Evolutionary conservation across 495 filamentous ascomycete species (phyloP).

Genomic region (Hypoxylon fragiforme): DNA sequence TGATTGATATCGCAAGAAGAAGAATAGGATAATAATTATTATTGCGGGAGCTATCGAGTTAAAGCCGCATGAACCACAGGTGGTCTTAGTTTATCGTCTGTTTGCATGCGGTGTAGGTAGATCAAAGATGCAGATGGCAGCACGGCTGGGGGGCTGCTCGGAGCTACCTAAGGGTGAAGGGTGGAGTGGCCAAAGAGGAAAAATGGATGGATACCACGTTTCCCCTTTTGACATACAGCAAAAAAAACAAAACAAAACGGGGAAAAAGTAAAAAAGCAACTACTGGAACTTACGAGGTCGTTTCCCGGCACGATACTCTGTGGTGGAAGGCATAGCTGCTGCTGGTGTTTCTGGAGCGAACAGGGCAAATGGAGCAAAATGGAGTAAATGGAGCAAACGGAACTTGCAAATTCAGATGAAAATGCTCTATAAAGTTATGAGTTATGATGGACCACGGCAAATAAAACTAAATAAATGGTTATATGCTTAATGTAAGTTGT

Average conservation of each 20-base stretch:
- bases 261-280: constrained; percentile 12
- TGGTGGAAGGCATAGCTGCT: constrained; percentile 22
- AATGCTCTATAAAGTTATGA: too few species aligned
- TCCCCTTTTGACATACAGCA: too few species aligned
- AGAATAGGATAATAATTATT: background rate
- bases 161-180: constrained; percentile 21
- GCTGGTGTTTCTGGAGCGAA: background rate
- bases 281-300: constrained; percentile 36
- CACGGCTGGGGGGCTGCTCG: constrained; percentile 9
- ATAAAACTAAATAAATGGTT: background rate
- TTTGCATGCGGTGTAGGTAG: background rate
- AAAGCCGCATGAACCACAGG: too few species aligned
- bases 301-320: constrained; percentile 36
- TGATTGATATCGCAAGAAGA: background rate
- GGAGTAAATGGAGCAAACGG: too few species aligned
- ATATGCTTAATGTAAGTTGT: background rate
- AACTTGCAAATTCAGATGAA: too few species aligned
- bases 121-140: background rate
- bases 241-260: constrained; percentile 10
- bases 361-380: background rate
- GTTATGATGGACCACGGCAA: background rate
- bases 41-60: too few species aligned
- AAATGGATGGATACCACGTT: too few species aligned
- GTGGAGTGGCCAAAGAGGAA: constrained; percentile 7
- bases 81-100: too few species aligned